Evolutionary conservation across 1,284 basidiomycete genomes (phyloP), one percentile per base, ranked within the genome.

Genomic region (Fomitiporia mediterranea): DNA sequence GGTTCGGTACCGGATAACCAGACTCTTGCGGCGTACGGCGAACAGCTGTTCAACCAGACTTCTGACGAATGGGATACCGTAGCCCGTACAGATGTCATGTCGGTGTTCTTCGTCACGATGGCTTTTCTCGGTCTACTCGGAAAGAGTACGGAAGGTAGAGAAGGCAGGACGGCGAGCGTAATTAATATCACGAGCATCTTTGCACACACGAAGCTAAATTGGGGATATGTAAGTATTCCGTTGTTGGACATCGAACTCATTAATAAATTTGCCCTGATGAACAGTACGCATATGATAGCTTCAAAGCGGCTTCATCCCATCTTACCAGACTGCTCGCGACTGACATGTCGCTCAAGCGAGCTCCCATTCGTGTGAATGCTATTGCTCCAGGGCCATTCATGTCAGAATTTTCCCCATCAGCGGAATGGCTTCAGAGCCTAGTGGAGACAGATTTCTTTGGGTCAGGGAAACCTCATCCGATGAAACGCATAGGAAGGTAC

Each of bases 111-210:
- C 55, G 63, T 67, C 15, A 66, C 69, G 1, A 62, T 60, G 3
- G 70, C 69, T 0, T 73, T 71, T 56, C 60, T 73, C 1, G 68
- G 65, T 0, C 57, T 73, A 2, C 65, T 73, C 4, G 59, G 64
- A n/a, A 61, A 54, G 17, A 44, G 58, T 35, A 63, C 63, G 23
- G 58, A 64, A 25, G 59, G 60, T 13, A 49, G 49, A 47, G 47
- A 52, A 17, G 63, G 61, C 21, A 59, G 61, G 47, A 66, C 60
- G 30, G 61, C 66, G 7, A 64, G 62, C 30, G 66, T 73, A 28
- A 69, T 74, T 57, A 73, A 71, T 53, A 69, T 70, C 44, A 65
- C 67, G 0, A 68, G 64, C 19, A 67, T 67, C 38, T 63, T 62
- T 15, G 67, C 67, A 1, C 54, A 65, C 17, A 63, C 66, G 47